Evolutionary conservation across 1,284 basidiomycete species (phyloP), one percentile per base, ranked within the genome.

Genomic region (Peniophora sp.): DNA sequence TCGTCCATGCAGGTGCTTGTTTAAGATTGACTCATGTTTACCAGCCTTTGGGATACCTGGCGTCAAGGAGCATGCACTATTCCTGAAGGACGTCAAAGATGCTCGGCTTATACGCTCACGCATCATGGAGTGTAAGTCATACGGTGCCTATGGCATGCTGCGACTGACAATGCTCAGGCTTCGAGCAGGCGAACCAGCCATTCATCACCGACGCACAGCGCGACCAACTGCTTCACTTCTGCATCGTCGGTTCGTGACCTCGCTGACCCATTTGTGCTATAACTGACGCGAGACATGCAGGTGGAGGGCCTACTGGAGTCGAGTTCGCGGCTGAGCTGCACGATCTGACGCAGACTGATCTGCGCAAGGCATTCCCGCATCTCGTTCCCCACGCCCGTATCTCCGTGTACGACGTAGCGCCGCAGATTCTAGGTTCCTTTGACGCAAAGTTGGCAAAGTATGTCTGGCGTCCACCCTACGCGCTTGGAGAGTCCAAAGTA

Each of bases 311-410:
- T 1, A 86, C 84, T 8, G 89, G 90, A 2, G 83, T 92, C 50
- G 91, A 93, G 65, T 92, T 92, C 58, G 79, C 87, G 0, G 90
- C 92, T 6, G 93, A 96, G 65, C 67, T 97, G 51, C 83, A 90
- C 54, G 92, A 97, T 64, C 74, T 96, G 41, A 73, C 94, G 51
- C 79, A 82, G 51, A 76, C 82, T 24, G 93, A 97, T 56, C 77
- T 94, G 3, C 62, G 72, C 15, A 68, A 69, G 37, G 73, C 84
- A 58, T 89, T 83, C 60, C 85, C 86, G 3, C 60, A 69, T 3
- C 72, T 91, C 51, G 76, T 80, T 51, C 73, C 73, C 53, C 61
- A 87, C 53, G 74, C 81, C 11, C 79, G 75, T 62, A 95, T 84
- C 62, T 86, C 78, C 51, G 73, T 88, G 53, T 94, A 85, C 69